Evolutionary conservation across 2,329 filamentous ascomycete species (phyloP), one percentile per base, ranked within the genome.

Genomic region (Colletotrichum plurivorum): DNA sequence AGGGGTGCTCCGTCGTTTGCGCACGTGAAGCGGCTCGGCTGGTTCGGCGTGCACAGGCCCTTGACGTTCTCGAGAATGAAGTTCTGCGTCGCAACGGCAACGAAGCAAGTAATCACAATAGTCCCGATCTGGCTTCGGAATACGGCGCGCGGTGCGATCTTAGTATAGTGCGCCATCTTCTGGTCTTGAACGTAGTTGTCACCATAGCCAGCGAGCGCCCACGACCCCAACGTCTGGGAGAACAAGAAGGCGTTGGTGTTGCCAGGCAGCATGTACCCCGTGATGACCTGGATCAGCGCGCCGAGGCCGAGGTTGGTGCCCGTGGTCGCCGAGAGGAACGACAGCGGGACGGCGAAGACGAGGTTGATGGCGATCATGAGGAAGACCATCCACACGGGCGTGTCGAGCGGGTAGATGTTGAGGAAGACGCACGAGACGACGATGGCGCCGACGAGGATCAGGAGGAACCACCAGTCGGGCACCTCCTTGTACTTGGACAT

Each of bases 381-480:
- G 54, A 79, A 76, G 3, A 78, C 73, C 7, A 74, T 73, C 76
- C 76, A 78, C 5, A 76, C 71, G 2, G 77, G 77, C 2, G 75
- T 78, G 51, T 75, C 72, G 0, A 77, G 72, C 25, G 73, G 75
- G 67, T 74, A 79, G 18, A 75, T 67, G 4, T 64, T 72, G 2
- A 80, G 72, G 54, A 77, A 74, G 59, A 81, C 70, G 48, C 80
- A 74, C 5, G 78, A 76, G 20, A 81, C 76, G 25, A 80, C 72
- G 63, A 81, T 75, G 60, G 78, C 75, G 49, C 43, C 69, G 20
- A 76, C 67, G 4, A 84, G 76, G 49, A 84, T 82, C 41, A 79
- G 39, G 6, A 84, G 71, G 72, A 83, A 84, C 84, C 83, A 86
- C 84, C 84, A 86, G 64, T 85, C 84, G 0, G 84, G 84, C 0